phyloP scores from a whole-genome alignment of 352 stramenopile genomes.

The Phytophthora chlamydospora region DNA sequence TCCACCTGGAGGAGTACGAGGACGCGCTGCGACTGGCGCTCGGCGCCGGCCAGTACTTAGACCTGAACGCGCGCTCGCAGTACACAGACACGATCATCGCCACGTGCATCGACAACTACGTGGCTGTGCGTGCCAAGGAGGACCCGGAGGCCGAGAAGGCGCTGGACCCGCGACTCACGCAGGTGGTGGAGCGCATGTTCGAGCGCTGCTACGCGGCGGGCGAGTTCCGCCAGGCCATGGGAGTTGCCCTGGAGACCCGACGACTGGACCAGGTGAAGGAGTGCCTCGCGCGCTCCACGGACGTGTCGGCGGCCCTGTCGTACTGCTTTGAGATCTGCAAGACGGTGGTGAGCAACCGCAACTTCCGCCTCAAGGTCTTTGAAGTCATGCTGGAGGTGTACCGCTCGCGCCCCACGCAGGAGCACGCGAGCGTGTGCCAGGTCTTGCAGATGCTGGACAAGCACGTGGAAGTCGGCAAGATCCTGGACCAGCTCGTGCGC shows the following conservation, averaged over 20 bases:
- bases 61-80: conserved; percentile 92
- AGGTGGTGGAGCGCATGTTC: conserved; percentile 98
- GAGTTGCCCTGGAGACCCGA: conserved; percentile 96
- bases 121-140: conserved; percentile 84
- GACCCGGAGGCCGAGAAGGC: conserved; percentile 75
- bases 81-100: conserved; percentile 98
- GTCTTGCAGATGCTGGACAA: conserved; percentile 92
- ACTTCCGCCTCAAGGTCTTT: conserved; percentile 96
- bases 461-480: conserved; percentile 82
- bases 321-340: conserved; percentile 96
- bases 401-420: conserved; percentile 57
- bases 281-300: conserved; percentile 84
- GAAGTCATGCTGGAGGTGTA: conserved; percentile 91
- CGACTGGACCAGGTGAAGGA: conserved; percentile 94
- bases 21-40: conserved; percentile 95
- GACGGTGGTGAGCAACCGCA: conserved; percentile 91
- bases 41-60: conserved; percentile 95
- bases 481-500: conserved; percentile 88
- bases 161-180: conserved; percentile 92
- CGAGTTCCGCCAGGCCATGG: conserved; percentile 96
- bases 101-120: conserved; percentile 98
- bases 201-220: conserved; percentile 95
- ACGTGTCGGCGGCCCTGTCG: conserved; percentile 78
- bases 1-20: conserved; percentile 98
- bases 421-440: conserved; percentile 83